Conservation (phyloP, 139 green algal species). For the Zygnema circumcarinatum region DNA sequence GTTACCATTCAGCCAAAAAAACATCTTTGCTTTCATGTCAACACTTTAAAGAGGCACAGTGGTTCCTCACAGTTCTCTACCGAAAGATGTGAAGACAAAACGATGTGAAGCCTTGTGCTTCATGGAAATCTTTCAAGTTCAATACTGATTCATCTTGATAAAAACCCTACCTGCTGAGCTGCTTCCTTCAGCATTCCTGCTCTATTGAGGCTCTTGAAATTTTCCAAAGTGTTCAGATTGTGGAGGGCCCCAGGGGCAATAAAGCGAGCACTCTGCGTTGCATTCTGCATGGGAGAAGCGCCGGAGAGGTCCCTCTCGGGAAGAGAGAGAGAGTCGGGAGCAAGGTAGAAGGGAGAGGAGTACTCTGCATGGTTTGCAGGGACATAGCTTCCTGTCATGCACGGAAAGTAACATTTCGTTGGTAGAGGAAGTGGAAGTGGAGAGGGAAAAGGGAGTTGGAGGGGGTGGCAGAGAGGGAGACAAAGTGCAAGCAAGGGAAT, state of each 20-base stretch:
- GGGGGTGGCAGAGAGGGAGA: too few relatives aligned
- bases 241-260: conserved; percentile 53
- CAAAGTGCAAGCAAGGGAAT: too few relatives aligned
- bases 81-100: neutral
- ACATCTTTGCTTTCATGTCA: neutral
- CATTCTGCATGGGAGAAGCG: neutral
- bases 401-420: too few relatives aligned
- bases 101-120: neutral
- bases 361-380: conserved; percentile 26
- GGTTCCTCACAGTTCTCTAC: neutral
- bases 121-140: too few relatives aligned
- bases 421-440: too few relatives aligned
- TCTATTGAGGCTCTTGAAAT: conserved; percentile 70
- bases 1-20: neutral
- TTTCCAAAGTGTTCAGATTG: conserved; percentile 81
- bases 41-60: neutral
- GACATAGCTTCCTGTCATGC: neutral
- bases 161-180: conserved; percentile 15
- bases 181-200: conserved; percentile 5
- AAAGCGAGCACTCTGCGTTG: neutral
- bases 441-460: too few relatives aligned
- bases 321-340: neutral
- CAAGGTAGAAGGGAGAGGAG: conserved; percentile 25
- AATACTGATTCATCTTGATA: too few relatives aligned
- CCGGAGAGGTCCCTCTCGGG: neutral